phyloP scores from a whole-genome alignment of 164 flowering plant genomes.

The Tetrastigma voinierianum region DNA sequence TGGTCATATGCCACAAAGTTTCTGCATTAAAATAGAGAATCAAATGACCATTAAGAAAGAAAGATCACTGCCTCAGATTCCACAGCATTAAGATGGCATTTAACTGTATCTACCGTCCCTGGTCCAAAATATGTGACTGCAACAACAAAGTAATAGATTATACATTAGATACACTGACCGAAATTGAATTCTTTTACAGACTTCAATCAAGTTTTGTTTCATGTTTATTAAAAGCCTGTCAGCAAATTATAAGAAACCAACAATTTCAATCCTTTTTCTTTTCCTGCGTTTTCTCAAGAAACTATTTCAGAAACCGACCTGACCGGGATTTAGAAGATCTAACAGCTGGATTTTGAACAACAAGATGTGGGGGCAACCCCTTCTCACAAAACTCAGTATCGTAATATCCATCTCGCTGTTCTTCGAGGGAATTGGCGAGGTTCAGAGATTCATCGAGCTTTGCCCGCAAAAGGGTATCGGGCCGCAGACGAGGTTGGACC shows the following conservation, averaged over 20 bases:
- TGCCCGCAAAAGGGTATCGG: constrained; percentile 44
- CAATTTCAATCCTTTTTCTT: background rate
- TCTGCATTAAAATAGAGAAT: background rate
- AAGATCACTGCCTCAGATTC: constrained; percentile 62
- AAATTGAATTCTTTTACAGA: too few relatives aligned
- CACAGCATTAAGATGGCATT: constrained; percentile 61
- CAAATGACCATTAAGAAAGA: background rate
- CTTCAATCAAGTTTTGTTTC: too few relatives aligned
- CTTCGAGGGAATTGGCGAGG: constrained; percentile 88
- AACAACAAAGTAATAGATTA: constrained; percentile 4
- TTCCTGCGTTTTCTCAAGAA: background rate
- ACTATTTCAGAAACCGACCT: constrained; percentile 37
- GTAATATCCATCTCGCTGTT: constrained; percentile 62
- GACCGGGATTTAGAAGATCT: constrained; percentile 50
- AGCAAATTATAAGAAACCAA: too few relatives aligned
- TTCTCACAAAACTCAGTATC: constrained; percentile 42
- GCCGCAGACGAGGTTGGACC: constrained; percentile 79
- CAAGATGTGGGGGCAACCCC: constrained; percentile 60
- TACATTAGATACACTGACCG: too few relatives aligned
- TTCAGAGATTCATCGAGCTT: constrained; percentile 86
- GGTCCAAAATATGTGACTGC: constrained; percentile 84
- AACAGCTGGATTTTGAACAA: constrained; percentile 83
- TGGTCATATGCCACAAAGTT: background rate
- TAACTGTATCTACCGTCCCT: constrained; percentile 78
- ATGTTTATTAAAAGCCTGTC: too few relatives aligned